Conservation (phyloP, 768 basidiomycete genomes). For the Mycena leptocephala region DNA sequence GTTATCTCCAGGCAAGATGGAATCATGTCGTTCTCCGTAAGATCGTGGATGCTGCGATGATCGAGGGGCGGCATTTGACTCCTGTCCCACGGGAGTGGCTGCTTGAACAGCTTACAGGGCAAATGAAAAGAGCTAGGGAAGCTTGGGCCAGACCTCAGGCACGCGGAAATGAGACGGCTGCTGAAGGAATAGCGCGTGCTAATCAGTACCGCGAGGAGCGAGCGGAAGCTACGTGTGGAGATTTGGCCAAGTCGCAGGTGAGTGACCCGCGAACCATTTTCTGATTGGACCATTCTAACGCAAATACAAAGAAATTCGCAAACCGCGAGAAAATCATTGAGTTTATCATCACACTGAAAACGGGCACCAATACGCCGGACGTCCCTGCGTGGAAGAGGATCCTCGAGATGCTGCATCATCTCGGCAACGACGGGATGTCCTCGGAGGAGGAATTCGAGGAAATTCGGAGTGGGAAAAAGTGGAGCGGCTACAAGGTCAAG, state of each 20-base stretch:
- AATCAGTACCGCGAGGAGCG: neutral
- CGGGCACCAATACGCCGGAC: neutral
- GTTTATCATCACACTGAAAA: neutral
- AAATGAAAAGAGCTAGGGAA: neutral
- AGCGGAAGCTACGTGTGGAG: neutral
- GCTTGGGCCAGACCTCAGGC: neutral
- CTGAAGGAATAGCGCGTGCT: neutral
- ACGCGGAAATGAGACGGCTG: neutral
- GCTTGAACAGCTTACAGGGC: neutral
- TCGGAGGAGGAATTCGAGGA: constrained; percentile 3
- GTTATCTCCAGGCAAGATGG: neutral
- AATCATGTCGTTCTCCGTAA: neutral
- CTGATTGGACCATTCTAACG: neutral
- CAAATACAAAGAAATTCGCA: neutral
- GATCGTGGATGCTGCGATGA: neutral
- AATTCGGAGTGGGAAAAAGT: too few species aligned
- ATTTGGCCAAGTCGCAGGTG: neutral
- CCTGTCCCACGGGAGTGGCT: neutral
- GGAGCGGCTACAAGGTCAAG: neutral
- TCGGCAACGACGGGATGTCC: constrained; percentile 1
- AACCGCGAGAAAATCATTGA: neutral
- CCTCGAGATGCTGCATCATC: neutral
- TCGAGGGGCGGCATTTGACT: neutral
- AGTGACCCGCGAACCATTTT: neutral
- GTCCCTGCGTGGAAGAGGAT: constrained; percentile 2